These are phyloP conservation scores for Lablab purpureus DNA, from an alignment of 306 rosid genomes.

Conservation along the genomic window DNA sequence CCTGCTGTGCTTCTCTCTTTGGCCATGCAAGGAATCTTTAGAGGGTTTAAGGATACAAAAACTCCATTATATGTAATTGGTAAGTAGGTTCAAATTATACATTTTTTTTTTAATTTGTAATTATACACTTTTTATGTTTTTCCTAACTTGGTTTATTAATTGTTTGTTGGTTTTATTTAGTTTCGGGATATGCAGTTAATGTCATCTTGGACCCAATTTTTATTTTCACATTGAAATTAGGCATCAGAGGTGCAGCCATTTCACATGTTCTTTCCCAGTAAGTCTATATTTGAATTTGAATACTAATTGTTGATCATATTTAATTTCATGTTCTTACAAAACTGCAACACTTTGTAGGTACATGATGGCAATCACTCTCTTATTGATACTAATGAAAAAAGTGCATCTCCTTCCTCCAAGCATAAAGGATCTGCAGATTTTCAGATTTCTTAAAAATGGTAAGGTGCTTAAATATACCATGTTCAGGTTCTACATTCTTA, in stretches of 20 bases:
- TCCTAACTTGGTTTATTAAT: not conserved
- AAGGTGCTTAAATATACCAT: not conserved
- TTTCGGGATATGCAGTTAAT: conserved; percentile 69
- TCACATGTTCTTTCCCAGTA: conserved; percentile 95
- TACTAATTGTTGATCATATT: not conserved
- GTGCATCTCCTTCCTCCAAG: conserved; percentile 80
- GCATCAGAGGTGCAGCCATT: conserved; percentile 88
- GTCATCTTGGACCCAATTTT: conserved; percentile 77
- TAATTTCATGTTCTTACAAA: not conserved
- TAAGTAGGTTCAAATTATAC: conserved; percentile 47
- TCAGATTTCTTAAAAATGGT: conserved; percentile 83
- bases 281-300: conserved; percentile 43
- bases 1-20: conserved; percentile 95
- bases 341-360: conserved; percentile 60
- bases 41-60: conserved; percentile 95
- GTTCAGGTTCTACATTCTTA: not conserved
- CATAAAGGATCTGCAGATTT: conserved; percentile 74
- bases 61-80: conserved; percentile 89
- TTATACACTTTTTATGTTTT: not conserved
- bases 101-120: not conserved
- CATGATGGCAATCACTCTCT: conserved; percentile 72
- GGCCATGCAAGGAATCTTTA: conserved; percentile 95
- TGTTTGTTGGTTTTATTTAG: conserved; percentile 45
- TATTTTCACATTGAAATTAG: conserved; percentile 69
- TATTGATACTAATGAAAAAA: conserved; percentile 64